Base-by-base conservation (phyloP, 305 asterid species). In the Andrographis paniculata region DNA sequence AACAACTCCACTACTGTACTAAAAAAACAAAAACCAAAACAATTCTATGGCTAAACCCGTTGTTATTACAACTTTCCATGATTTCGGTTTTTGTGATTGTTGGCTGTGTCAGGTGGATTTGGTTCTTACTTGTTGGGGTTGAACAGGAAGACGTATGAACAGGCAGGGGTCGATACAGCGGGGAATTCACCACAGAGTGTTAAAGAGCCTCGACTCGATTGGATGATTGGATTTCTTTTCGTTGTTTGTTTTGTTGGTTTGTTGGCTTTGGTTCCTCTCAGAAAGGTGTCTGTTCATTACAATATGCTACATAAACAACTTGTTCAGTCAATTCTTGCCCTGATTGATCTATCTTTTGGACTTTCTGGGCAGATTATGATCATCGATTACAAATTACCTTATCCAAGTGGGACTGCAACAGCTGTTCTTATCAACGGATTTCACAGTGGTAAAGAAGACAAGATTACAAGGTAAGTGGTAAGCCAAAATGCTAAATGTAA, bases 321-420 rank as follows among this genome's bases (percentile, higher is more conserved):
- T 24, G 30, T 24, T 6, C n/a, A n/a, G n/a, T n/a, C n/a, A n/a
- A n/a, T 45, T 31, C 23, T 7, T 21, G 28, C 45, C 48, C 38
- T 42, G 20, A 0, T 20, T 16, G 6, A 12, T 17, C 14, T 58
- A 9, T 42, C 43, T 1, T 9, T 28, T 41, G 2, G 3, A 1
- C 31, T 41, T 17, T 47, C 42, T 3, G n/a, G 23, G 70, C 78
- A 88, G 97, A 63, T 81, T 9, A 71, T 84, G 95, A 85, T 88
- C 23, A 79, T 84, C 20, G 83, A 84, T 59, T 82, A 84, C 64
- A 77, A 79, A 33, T 63, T 88, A 50, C 33, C 87, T 23, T 88
- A 77, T 66, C 97, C 97, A 1, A 84, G 89, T 67, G 97, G 97
- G 51, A 88, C 97, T 53, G 95, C 95, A 14, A 84, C 95, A 51